Evolutionary conservation across 1,139 yeast species (phyloP).

Genomic region (Lodderomyces theae): DNA sequence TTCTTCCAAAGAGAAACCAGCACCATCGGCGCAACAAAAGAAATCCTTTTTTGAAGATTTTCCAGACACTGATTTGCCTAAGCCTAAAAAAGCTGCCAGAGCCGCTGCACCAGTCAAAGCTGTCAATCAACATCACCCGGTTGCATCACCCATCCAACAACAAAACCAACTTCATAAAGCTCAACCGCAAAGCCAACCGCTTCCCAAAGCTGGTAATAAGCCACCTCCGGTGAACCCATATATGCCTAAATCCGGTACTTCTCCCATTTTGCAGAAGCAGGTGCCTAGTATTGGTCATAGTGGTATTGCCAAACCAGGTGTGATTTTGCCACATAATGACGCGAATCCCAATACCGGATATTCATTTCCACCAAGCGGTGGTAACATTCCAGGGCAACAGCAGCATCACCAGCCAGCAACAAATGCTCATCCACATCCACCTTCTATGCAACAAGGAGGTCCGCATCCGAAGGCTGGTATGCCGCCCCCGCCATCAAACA

Average conservation of each 20-base stretch:
- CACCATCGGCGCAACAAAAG: constrained; percentile 17
- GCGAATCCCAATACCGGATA: constrained; percentile 6
- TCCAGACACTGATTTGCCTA: constrained; percentile 33
- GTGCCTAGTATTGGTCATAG: constrained; percentile 12
- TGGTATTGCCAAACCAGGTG: constrained; percentile 20
- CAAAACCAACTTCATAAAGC: constrained; percentile 3
- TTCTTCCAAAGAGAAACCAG: background rate
- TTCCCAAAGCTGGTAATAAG: constrained; percentile 15
- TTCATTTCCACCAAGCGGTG: constrained; percentile 9
- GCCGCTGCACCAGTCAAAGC: constrained; percentile 23
- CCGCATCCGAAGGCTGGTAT: background rate
- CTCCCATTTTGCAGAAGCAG: constrained; percentile 17
- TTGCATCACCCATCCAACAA: constrained; percentile 8
- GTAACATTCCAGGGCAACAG: background rate
- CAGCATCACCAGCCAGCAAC: constrained; percentile 6
- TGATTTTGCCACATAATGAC: constrained; percentile 10
- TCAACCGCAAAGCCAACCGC: constrained; percentile 8
- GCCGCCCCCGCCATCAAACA: constrained; percentile 1
- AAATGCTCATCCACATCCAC: constrained; percentile 7
- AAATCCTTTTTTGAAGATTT: constrained; percentile 57
- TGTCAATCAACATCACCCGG: constrained; percentile 14
- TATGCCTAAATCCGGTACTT: constrained; percentile 16
- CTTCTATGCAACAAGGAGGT: background rate
- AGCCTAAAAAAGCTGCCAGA: constrained; percentile 29
- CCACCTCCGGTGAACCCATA: constrained; percentile 18